Conservation (phyloP, 2,329 filamentous ascomycete species). For the Arachnomyces sp. region DNA sequence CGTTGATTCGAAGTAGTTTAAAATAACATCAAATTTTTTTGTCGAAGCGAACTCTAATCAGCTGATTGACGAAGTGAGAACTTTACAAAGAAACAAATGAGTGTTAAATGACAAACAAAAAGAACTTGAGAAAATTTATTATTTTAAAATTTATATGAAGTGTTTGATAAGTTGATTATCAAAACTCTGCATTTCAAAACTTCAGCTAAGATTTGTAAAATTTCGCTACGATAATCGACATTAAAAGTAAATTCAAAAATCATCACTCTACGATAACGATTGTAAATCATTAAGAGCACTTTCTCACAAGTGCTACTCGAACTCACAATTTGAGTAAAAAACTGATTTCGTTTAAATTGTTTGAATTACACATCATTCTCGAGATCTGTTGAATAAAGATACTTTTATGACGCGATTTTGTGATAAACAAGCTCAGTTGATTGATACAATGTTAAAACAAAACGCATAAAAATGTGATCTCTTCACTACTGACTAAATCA, state of each 20-base stretch:
- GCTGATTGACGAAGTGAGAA: not conserved
- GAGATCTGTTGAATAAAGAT: slow-evolving; percentile 15
- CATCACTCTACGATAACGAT: slow-evolving; percentile 33
- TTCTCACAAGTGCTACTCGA: not conserved
- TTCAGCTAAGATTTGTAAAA: slow-evolving; percentile 1
- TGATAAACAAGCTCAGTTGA: slow-evolving; percentile 13
- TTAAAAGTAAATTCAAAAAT: slow-evolving; percentile 21
- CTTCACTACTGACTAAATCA: no score
- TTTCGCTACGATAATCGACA: slow-evolving; percentile 4
- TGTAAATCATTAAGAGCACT: slow-evolving; percentile 17
- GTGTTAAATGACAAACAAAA: not conserved
- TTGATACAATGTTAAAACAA: slow-evolving; percentile 13
- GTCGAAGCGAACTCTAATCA: no score
- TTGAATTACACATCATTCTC: slow-evolving; percentile 17
- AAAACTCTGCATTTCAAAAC: no score
- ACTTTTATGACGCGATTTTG: slow-evolving; percentile 16
- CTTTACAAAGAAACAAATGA: not conserved
- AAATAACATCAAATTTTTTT: no score
- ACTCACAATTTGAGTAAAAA: no score
- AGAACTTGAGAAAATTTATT: slow-evolving; percentile 5
- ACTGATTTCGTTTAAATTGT: slow-evolving; percentile 12
- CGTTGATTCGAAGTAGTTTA: no score
- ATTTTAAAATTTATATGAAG: slow-evolving; percentile 8
- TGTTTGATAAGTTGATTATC: not conserved
- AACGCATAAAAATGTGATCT: slow-evolving; percentile 6